These are phyloP conservation scores for Osmanthus fragrans DNA, from an alignment of 257 asterid genomes.

Conservation along the genomic window DNA sequence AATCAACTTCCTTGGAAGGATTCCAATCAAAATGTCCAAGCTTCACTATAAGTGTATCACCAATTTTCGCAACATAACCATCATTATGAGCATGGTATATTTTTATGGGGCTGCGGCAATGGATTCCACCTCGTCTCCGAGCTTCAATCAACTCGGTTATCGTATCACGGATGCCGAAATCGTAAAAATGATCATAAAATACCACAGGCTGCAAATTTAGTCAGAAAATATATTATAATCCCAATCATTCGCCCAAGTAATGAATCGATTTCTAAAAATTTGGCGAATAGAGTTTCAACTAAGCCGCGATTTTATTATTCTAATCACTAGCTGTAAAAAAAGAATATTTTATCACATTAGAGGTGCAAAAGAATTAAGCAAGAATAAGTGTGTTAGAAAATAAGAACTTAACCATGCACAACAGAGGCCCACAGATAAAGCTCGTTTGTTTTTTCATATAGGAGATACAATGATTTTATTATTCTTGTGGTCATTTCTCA, in stretches of 20 bases:
- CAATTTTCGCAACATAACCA: conserved; percentile 43
- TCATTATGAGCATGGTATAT: conserved; percentile 42
- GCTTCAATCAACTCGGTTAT: conserved; percentile 45
- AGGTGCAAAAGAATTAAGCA: neutral
- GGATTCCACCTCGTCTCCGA: conserved; percentile 39
- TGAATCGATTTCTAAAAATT: neutral
- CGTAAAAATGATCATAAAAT: conserved; percentile 43
- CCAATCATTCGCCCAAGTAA: neutral
- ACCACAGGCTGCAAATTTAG: conserved; percentile 32
- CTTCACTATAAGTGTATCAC: conserved; percentile 39
- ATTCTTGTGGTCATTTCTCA: neutral
- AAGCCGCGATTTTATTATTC: neutral
- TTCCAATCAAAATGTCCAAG: conserved; percentile 46
- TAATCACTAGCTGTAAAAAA: neutral
- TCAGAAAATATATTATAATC: neutral
- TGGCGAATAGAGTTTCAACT: neutral
- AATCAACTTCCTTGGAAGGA: conserved; percentile 41
- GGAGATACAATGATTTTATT: neutral
- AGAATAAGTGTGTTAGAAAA: neutral
- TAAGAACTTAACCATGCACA: neutral
- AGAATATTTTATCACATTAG: neutral
- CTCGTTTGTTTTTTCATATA: neutral
- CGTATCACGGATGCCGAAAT: conserved; percentile 40
- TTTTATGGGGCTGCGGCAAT: conserved; percentile 41
- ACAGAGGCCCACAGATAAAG: neutral